Evolutionary conservation across 108 stramenopile genomes (phyloP).

Genomic region (Halocafeteria seosinensis): DNA sequence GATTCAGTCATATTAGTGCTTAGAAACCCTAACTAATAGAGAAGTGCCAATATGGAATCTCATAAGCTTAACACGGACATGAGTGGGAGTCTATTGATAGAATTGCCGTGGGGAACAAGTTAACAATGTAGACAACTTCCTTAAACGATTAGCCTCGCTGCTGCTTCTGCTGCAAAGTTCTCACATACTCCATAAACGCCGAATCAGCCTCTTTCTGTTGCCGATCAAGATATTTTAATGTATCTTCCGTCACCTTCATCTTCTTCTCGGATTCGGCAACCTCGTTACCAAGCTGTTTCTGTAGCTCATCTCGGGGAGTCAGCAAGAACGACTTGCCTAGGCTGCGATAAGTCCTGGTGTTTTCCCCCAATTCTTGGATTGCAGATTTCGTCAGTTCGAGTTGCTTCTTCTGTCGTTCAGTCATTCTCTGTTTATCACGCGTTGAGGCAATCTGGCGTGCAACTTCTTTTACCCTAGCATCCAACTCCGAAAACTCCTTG

Average conservation of each 20-base stretch:
- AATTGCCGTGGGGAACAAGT: too few relatives aligned
- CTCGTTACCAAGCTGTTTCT: background rate
- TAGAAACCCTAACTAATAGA: conserved; percentile 40
- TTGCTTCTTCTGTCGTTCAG: background rate
- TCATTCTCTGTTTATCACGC: background rate
- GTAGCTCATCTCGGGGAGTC: background rate
- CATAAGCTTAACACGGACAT: too few relatives aligned
- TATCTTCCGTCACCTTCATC: background rate
- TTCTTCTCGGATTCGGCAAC: background rate
- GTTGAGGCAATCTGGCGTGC: background rate
- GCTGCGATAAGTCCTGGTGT: background rate
- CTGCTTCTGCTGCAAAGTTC: too few relatives aligned
- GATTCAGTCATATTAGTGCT: conserved; percentile 90
- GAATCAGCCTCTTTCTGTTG: background rate
- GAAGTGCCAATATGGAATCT: too few relatives aligned
- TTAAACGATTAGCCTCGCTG: too few relatives aligned
- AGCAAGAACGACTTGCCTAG: background rate
- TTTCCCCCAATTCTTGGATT: background rate
- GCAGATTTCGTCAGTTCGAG: background rate
- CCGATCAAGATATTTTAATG: background rate
- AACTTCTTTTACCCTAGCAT: background rate
- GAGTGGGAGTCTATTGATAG: too few relatives aligned
- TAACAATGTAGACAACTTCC: too few relatives aligned
- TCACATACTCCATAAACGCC: background rate
- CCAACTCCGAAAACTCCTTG: background rate